Percentiles rank a stretch among this genome's conserved stretches.
phyloP scores from a whole-genome alignment of 1,284 basidiomycete species.

The Fereydounia khargensis region DNA sequence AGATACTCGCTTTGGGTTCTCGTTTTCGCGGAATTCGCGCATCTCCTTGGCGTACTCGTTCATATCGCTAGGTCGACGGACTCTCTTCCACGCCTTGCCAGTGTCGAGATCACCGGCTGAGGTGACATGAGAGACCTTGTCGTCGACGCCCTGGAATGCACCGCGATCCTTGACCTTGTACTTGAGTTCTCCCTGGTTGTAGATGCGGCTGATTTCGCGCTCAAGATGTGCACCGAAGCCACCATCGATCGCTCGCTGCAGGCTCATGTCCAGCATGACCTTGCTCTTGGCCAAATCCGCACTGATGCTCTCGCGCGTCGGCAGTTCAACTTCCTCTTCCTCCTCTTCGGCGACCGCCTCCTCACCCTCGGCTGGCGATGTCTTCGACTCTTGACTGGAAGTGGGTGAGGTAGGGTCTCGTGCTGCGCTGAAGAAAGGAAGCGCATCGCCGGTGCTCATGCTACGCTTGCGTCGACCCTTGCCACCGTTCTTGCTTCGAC shows the following conservation, averaged over 20 bases:
- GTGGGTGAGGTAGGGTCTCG: not conserved
- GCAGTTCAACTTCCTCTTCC: conserved; percentile 21
- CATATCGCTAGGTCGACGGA: conserved; percentile 88
- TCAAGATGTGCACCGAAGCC: conserved; percentile 44
- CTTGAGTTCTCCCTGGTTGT: conserved; percentile 57
- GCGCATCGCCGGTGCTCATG: conserved; percentile 40
- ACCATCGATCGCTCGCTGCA: conserved; percentile 36
- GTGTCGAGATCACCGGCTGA: conserved; percentile 75
- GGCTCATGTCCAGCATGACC: conserved; percentile 36
- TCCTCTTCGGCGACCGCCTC: conserved; percentile 3
- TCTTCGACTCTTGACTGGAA: not conserved
- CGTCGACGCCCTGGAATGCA: conserved; percentile 35
- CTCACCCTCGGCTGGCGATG: not conserved
- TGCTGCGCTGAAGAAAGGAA: conserved; percentile 21
- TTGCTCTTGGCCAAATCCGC: conserved; percentile 39
- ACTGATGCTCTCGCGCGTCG: conserved; percentile 34
- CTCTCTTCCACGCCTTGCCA: conserved; percentile 81
- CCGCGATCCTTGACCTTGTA: conserved; percentile 60
- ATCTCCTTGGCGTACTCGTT: conserved; percentile 90
- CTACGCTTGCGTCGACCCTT: conserved; percentile 29
- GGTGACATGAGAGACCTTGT: conserved; percentile 66
- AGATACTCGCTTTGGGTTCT: conserved; percentile 73
- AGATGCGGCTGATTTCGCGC: conserved; percentile 46
- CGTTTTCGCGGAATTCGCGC: conserved; percentile 72
- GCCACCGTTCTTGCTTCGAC: conserved; percentile 43